phyloP scores from a whole-genome alignment of 495 filamentous ascomycete genomes.

The Penicillium cosmopolitanum region DNA sequence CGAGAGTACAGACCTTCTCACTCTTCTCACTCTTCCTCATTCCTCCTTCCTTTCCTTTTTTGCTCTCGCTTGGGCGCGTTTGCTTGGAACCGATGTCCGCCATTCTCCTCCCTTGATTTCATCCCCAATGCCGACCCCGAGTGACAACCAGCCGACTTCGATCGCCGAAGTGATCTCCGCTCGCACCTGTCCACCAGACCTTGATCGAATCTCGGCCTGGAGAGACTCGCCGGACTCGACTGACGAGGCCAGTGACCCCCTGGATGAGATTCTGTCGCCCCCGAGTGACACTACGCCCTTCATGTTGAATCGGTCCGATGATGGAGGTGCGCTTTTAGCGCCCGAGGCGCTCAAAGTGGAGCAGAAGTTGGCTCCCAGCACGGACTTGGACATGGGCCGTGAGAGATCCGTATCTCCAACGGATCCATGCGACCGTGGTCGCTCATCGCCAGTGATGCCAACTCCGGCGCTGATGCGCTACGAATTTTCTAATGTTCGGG shows the following conservation, averaged over 20 bases:
- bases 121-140: conserved; percentile 63
- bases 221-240: conserved; percentile 38
- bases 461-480: conserved; percentile 58
- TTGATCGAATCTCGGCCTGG: conserved; percentile 46
- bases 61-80: conserved; percentile 10
- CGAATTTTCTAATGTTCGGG: conserved; percentile 69
- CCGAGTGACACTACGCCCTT: conserved; percentile 32
- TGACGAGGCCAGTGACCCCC: conserved; percentile 26
- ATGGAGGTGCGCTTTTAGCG: conserved; percentile 34
- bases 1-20: conserved; percentile 1
- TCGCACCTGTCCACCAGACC: conserved; percentile 63
- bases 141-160: conserved; percentile 52
- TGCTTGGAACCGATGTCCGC: conserved; percentile 45
- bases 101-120: conserved; percentile 34
- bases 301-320: conserved; percentile 37
- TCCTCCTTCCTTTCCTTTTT: conserved; percentile 17
- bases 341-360: conserved; percentile 36
- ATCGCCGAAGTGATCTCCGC: conserved; percentile 52
- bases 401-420: conserved; percentile 41
- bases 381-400: conserved; percentile 42
- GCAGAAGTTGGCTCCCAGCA: conserved; percentile 29
- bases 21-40: conserved; percentile 7
- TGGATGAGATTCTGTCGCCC: conserved; percentile 37
- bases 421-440: conserved; percentile 32
- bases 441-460: conserved; percentile 35